Percentiles rank a stretch among this genome's conserved stretches.
These are phyloP conservation scores for Populus hybrid DNA, from an alignment of 441 rosid species.

Conservation along the genomic window DNA sequence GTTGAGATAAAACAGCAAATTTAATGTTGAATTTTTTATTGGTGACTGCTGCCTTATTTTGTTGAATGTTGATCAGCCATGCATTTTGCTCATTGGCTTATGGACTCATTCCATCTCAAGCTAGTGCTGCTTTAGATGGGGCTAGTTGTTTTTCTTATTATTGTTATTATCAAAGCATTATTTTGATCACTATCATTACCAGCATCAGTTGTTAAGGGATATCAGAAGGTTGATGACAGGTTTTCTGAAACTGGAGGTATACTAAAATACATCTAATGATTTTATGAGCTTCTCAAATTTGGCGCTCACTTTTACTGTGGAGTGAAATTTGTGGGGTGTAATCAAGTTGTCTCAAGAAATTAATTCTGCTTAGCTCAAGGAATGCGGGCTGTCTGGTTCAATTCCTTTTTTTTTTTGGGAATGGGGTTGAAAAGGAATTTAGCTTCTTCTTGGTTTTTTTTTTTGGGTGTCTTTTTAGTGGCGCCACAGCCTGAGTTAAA, in stretches of 20 bases:
- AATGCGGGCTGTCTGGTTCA: neutral
- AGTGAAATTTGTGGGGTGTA: neutral
- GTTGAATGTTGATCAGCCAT: neutral
- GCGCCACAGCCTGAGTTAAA: neutral
- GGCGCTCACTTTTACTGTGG: neutral
- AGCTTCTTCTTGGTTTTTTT: neutral
- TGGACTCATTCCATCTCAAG: neutral
- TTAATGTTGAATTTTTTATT: neutral
- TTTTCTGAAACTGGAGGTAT: neutral
- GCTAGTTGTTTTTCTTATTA: neutral
- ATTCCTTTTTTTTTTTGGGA: neutral
- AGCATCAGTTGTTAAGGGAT: neutral
- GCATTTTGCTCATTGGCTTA: neutral
- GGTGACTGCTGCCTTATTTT: neutral
- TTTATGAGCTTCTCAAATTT: neutral
- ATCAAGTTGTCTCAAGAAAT: neutral
- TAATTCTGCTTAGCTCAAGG: neutral
- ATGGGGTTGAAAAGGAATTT: neutral
- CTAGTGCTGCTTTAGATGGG: conserved; percentile 3
- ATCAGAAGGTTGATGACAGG: neutral
- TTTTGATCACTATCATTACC: neutral
- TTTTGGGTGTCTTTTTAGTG: conserved; percentile 2
- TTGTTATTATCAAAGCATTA: neutral
- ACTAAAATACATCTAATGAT: neutral
- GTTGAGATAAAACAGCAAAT: neutral